Conservation (phyloP, 2,329 filamentous ascomycete species). For the Scolecobasidium constrictum region DNA sequence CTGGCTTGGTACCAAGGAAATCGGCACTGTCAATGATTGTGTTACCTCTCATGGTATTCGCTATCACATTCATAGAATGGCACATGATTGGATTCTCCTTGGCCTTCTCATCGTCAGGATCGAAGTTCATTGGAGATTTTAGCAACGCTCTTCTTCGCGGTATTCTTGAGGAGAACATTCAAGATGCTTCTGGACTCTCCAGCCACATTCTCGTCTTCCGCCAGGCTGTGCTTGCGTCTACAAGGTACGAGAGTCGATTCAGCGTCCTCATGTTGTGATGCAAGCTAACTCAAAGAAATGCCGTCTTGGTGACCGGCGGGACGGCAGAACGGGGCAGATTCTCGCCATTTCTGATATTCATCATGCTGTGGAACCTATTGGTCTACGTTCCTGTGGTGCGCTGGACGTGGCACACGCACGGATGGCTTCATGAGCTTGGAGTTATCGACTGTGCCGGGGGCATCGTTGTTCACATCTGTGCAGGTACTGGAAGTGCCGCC, state of each 20-base stretch:
- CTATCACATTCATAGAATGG: conserved; percentile 80
- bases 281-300: conserved; percentile 6
- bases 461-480: conserved; percentile 81
- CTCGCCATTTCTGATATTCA: conserved; percentile 81
- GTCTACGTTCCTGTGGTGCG: conserved; percentile 90
- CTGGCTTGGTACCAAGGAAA: conserved; percentile 77
- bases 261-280: no score
- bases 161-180: conserved; percentile 64
- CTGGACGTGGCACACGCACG: conserved; percentile 83
- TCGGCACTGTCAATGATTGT: conserved; percentile 79
- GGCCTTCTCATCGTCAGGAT: conserved; percentile 67
- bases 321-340: conserved; percentile 81
- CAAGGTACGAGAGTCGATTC: conserved; percentile 64
- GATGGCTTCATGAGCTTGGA: conserved; percentile 71
- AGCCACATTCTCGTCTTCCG: conserved; percentile 79
- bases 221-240: conserved; percentile 79
- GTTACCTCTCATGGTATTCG: conserved; percentile 70
- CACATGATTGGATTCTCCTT: conserved; percentile 91
- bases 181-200: conserved; percentile 62
- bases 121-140: conserved; percentile 66
- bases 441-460: conserved; percentile 84
- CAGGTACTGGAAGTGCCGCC: conserved; percentile 70
- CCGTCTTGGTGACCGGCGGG: conserved; percentile 65
- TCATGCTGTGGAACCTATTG: conserved; percentile 83
- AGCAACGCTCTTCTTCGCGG: conserved; percentile 68